phyloP scores from a whole-genome alignment of 2,329 filamentous ascomycete genomes.

The Diaporthe citriasiana region DNA sequence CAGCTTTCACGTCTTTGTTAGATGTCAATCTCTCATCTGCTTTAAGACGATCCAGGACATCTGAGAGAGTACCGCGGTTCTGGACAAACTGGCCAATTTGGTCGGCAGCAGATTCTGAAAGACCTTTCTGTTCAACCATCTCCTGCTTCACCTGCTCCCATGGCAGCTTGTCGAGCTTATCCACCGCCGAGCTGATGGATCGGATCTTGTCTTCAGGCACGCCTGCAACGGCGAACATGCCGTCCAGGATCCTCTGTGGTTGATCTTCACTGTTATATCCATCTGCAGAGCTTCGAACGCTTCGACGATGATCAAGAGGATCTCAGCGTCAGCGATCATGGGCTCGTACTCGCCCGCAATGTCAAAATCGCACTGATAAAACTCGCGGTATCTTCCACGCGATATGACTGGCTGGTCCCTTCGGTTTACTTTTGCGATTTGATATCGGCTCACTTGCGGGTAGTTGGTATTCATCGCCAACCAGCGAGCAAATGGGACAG shows the following conservation, averaged over 20 bases:
- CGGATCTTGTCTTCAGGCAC: conserved; percentile 89
- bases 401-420: conserved; percentile 87
- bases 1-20: conserved; percentile 82
- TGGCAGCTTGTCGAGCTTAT: conserved; percentile 93
- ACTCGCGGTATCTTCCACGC: conserved; percentile 93
- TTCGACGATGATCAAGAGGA: conserved; percentile 85
- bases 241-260: conserved; percentile 96
- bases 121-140: conserved; percentile 92
- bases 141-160: conserved; percentile 92
- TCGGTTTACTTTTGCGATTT: conserved; percentile 74
- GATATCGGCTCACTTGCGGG: conserved; percentile 90
- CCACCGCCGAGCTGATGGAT: conserved; percentile 92
- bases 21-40: conserved; percentile 75
- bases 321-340: conserved; percentile 93
- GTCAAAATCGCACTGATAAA: conserved; percentile 98
- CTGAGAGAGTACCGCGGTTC: conserved; percentile 51
- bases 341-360: conserved; percentile 89
- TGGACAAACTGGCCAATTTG: conserved; percentile 84
- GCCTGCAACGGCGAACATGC: conserved; percentile 90
- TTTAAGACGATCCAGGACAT: conserved; percentile 79
- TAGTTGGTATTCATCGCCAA: conserved; percentile 90
- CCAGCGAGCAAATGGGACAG: conserved; percentile 89
- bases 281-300: conserved; percentile 79
- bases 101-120: conserved; percentile 82
- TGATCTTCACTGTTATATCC: conserved; percentile 89